Base-by-base conservation (phyloP, 2,329 filamentous ascomycete species). In the Penicillium sp. region DNA sequence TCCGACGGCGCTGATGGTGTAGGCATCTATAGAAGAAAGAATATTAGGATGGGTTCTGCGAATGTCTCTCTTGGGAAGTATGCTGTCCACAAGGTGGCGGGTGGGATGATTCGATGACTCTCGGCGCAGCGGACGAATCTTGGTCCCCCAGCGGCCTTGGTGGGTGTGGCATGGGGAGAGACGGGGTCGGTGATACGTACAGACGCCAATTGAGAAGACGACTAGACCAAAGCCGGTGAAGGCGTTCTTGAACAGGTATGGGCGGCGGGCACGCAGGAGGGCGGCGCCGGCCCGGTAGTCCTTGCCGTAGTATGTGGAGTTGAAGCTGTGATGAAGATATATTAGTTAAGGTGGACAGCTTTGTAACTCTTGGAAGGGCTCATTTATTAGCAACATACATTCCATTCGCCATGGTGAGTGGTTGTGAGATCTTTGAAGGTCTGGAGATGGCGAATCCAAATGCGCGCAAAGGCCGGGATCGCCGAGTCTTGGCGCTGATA, bases 261-360 rank as follows among this genome's bases (percentile, higher is more conserved):
- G 95, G 67, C 91, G 88, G 68, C 96, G 88, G 55, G 95, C 93
- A 72, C 95, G 91, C 73, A 97, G 88, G 63, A 99, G 87, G 55
- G 96, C 91, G 49, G 92, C 88, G 60, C 91, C 90, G 77, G 96
- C 92, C 64, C 90, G 88, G 79, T 90, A 90, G 71, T 90, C 84
- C 72, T 88, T 87, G 78, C 96, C 91, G 82, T 98, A 99, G 83
- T 99, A 99, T 64, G 91, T 92, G 31, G 88, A 90, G 70, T 87
- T 88, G 71, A 87, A 78, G 60, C 84, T 86, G 60, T 29, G 45
- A 61, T 50, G 19, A 10, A n/a, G 16, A n/a, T 25, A 19, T 19
- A 9, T 7, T 9, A 53, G 25, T 43, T 10, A 26, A 42, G 25
- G 3, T 14, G 29, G 21, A 50, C 3, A 14, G 16, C 6, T 23